Evolutionary conservation across 257 asterid genomes (phyloP), one percentile per base, ranked within the genome.

Genomic region (Gentiana straminea): DNA sequence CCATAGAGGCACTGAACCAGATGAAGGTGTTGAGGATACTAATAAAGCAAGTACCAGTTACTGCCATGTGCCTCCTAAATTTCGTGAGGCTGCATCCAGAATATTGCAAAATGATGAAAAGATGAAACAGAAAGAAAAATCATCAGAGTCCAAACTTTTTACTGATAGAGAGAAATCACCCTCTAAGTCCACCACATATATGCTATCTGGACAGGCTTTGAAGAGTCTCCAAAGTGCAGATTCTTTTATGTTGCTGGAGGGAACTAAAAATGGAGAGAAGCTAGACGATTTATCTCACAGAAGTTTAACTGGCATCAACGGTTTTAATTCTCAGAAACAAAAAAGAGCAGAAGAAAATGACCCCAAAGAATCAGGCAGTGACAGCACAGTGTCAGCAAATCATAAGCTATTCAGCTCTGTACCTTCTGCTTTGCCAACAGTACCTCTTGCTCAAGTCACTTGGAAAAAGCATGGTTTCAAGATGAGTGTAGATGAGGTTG

Each of bases 401-500:
- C 70, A 58, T 60, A 55, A 57, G 64, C 55, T 52, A 49, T 52
- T 70, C 34, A 61, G 24, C 32, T 37, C 8, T 43, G 69, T 53
- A 51, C 52, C 61, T 55, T 61, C 75, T 5, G 73, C 67, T 54
- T 53, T 60, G 48, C 61, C 41, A 62, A 64, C 67, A 5, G 66
- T 71, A 61, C 72, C 68, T 59, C 62, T 70, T 47, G 24, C 24
- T 24, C 24, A 24, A 24, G 24, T 24, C 24, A 73, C 90, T 59
- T 79, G 67, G 52, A 78, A 75, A 81, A 57, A 57, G 12, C 79
- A 70, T 49, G 81, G 80, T 61, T 83, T 85, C 67, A 75, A 75
- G 82, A 91, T 84, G 84, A 82, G 79, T 61, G 86, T 82, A 5
- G 75, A 67, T 61, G 98, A 89, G 95, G 97, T 86, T 68, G 8